Base-by-base conservation (phyloP, 768 basidiomycete species). In the Leccinum variicolor region DNA sequence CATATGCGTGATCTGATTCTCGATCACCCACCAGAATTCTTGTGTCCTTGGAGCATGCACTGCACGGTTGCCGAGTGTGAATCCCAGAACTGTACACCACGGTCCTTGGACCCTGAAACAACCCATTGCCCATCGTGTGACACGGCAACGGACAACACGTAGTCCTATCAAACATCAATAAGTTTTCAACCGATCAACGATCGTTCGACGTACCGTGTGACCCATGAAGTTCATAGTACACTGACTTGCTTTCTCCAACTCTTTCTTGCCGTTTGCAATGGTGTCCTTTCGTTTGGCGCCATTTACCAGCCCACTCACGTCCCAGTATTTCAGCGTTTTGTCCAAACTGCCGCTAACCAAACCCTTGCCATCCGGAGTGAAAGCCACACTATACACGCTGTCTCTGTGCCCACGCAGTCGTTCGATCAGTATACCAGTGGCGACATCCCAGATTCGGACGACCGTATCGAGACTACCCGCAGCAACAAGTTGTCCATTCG, bases 1-100 rank as follows among this genome's bases (percentile, higher is more conserved):
- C n/a, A 53, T 52, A 39, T 39, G 52, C n/a, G 53, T 25, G 34
- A 28, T 48, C 28, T 19, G 13, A 28, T 21, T 39, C 21, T 36
- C 36, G n/a, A 62, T 23, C 33, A 72, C 82, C 33, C 62, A 84
- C 84, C 84, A 48, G 84, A 84, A 67, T 89, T 88, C 74, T 87
- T 82, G 66, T 79, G 80, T 13, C 71, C 86, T 70, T 98, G 95
- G 31, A 99, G 78, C 89, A 96, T 93, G 66, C 92, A 89, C 72
- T 98, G 95, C 66, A 94, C 88, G 43, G 85, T 82, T 41, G 84
- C 87, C 13, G 81, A 81, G 61, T 83, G 79, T 53, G 91, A 84
- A 69, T 95, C 92, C 87, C 91, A 93, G 70, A 96, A 94, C 71
- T 95, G 92, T 55, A 99, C 94, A 1, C 93, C 90, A 13, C 97